Evolutionary conservation across 208 protist genomes (phyloP).

Genomic region (Leishmania gerbilli): DNA sequence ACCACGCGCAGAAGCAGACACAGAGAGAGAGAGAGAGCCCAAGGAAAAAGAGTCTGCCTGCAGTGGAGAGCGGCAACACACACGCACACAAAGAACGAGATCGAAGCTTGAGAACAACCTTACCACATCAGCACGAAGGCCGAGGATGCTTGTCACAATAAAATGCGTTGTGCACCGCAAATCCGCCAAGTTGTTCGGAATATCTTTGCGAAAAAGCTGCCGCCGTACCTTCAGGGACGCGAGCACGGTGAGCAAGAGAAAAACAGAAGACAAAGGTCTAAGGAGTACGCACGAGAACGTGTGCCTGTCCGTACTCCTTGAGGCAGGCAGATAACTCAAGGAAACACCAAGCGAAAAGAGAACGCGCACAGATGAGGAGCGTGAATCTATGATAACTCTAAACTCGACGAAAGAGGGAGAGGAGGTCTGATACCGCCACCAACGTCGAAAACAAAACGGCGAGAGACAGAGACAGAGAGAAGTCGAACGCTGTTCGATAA

Average conservation of each 20-base stretch:
- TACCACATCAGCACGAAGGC: neutral
- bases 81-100: neutral
- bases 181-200: neutral
- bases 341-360: neutral
- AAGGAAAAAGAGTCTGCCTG: slow-evolving; percentile 15
- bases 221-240: neutral
- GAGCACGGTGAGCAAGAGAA: neutral
- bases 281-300: neutral
- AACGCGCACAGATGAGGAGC: neutral
- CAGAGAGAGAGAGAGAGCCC: slow-evolving; percentile 8
- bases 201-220: neutral
- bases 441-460: neutral
- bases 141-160: neutral
- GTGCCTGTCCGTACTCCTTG: neutral
- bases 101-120: neutral
- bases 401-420: neutral
- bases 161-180: neutral
- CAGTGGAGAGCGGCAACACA: neutral
- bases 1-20: neutral
- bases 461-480: no score
- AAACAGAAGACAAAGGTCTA: neutral
- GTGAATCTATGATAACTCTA: slow-evolving; percentile 6
- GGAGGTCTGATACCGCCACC: no score
- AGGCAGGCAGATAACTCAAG: neutral
- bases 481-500: neutral